Conservation (phyloP, 345 rosid species). For the Salix brachista region DNA sequence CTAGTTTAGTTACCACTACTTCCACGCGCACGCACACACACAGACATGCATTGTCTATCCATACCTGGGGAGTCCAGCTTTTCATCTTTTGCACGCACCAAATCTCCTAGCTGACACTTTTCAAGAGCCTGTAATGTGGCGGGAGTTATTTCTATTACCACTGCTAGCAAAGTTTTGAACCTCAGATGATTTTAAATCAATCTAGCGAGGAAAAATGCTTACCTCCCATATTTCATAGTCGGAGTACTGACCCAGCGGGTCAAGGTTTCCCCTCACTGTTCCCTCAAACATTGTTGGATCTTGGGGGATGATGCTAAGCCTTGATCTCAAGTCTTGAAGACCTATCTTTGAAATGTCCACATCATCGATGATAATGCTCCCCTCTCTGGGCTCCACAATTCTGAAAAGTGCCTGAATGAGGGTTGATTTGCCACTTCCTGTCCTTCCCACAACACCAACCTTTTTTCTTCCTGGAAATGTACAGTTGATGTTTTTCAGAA, state of each 20-base stretch:
- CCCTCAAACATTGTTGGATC: slow-evolving; percentile 94
- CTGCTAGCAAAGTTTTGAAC: no score
- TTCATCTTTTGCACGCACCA: slow-evolving; percentile 60
- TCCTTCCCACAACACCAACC: slow-evolving; percentile 94
- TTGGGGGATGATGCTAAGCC: slow-evolving; percentile 92
- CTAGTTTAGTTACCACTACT: neutral
- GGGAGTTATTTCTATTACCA: no score
- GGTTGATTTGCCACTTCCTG: slow-evolving; percentile 95
- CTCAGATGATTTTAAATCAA: no score
- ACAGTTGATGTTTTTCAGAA: slow-evolving; percentile 70
- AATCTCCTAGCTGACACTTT: slow-evolving; percentile 77
- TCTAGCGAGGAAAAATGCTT: slow-evolving; percentile 1
- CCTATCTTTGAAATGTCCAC: slow-evolving; percentile 79
- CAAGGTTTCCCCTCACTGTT: slow-evolving; percentile 84
- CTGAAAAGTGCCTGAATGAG: slow-evolving; percentile 85
- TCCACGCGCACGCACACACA: neutral
- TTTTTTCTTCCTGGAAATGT: slow-evolving; percentile 77
- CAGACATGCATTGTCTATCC: neutral
- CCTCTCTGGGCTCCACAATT: slow-evolving; percentile 78
- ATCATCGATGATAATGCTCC: slow-evolving; percentile 72
- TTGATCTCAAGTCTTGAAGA: slow-evolving; percentile 78
- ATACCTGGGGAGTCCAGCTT: slow-evolving; percentile 70
- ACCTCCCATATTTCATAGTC: slow-evolving; percentile 81
- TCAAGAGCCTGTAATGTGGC: slow-evolving; percentile 51
- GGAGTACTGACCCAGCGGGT: slow-evolving; percentile 61